Conservation (phyloP, 768 basidiomycete species). For the Termitomyces titanicus region DNA sequence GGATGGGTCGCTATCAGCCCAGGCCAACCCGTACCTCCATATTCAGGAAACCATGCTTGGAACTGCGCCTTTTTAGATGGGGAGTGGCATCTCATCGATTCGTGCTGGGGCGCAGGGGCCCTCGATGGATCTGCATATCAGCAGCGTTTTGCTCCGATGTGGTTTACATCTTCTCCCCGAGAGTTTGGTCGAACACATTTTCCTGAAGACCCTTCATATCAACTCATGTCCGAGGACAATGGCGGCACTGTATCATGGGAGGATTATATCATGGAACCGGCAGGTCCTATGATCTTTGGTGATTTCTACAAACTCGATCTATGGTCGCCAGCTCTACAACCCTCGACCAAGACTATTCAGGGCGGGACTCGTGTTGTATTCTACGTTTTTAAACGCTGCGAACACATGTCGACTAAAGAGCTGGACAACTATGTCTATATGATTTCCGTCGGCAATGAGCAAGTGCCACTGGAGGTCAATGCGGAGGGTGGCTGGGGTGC, state of each 20-base stretch:
- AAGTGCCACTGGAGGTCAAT: conserved; percentile 31
- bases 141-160: conserved; percentile 32
- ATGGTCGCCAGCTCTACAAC: conserved; percentile 30
- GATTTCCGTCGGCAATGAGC: conserved; percentile 28
- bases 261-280: conserved; percentile 40
- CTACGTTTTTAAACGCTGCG: conserved; percentile 40
- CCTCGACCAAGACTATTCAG: conserved; percentile 27
- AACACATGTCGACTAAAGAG: conserved; percentile 40
- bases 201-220: conserved; percentile 40
- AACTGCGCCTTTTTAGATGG: conserved; percentile 41
- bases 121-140: conserved; percentile 31
- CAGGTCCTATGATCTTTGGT: conserved; percentile 31
- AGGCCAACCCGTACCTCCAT: conserved; percentile 31
- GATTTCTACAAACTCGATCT: conserved; percentile 34
- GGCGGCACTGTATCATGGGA: conserved; percentile 39
- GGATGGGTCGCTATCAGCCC: conserved; percentile 32
- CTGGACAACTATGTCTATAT: conserved; percentile 40
- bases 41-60: conserved; percentile 44
- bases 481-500: conserved; percentile 39
- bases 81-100: conserved; percentile 43
- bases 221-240: conserved; percentile 34
- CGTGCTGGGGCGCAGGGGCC: conserved; percentile 48
- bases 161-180: conserved; percentile 38
- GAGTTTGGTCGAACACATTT: conserved; percentile 44
- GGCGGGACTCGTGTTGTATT: conserved; percentile 34